Evolutionary conservation across 257 asterid species (phyloP).

Genomic region (Lycium barbarum): DNA sequence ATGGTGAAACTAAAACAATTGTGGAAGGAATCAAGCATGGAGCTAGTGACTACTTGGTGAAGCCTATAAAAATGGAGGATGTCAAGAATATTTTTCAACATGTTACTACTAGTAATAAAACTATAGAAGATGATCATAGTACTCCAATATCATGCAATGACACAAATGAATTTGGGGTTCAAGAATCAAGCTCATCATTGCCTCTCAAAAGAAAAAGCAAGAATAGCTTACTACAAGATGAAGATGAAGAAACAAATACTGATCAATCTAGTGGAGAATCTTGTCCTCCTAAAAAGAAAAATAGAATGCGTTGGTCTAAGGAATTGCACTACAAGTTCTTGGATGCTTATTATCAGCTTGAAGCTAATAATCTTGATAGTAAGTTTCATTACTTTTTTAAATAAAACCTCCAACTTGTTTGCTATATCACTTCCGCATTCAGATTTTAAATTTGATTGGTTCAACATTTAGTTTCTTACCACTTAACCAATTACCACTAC

Average conservation of each 20-base stretch:
- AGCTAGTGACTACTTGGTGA: slow-evolving; percentile 29
- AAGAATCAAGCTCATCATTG: neutral
- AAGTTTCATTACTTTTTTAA: neutral
- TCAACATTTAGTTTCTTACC: too few species aligned
- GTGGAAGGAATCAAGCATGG: slow-evolving; percentile 29
- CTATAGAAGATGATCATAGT: neutral
- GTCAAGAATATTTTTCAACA: slow-evolving; percentile 34
- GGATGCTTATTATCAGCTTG: neutral
- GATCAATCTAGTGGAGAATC: neutral
- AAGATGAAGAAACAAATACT: neutral
- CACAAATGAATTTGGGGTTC: neutral
- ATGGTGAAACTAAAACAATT: neutral
- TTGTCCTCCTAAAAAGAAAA: neutral
- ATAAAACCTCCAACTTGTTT: too few species aligned
- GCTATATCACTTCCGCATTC: neutral
- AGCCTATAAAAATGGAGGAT: slow-evolving; percentile 30
- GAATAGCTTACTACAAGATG: neutral
- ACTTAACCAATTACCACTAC: too few species aligned
- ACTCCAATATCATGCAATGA: neutral
- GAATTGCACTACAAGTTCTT: slow-evolving; percentile 18
- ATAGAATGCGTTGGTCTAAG: neutral
- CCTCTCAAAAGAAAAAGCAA: neutral
- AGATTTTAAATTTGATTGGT: too few species aligned
- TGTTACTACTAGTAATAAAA: neutral
- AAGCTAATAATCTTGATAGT: slow-evolving; percentile 13